A percentile compares a stretch with the other conserved stretches of the same genome.
phyloP scores from a whole-genome alignment of 352 stramenopile genomes.

The Globisporangium barbulae region DNA sequence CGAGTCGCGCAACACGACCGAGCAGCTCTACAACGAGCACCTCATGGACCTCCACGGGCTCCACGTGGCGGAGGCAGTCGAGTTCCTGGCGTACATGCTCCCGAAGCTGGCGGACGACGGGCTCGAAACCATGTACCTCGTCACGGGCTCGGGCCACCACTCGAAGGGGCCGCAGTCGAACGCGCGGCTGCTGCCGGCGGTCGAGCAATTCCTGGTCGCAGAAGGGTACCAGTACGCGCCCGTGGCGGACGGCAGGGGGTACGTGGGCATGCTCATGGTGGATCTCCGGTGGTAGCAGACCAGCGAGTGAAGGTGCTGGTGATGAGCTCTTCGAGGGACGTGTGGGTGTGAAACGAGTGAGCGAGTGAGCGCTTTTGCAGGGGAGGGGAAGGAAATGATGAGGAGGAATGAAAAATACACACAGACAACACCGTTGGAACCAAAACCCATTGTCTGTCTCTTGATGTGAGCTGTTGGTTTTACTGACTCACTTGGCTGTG shows the following conservation, averaged over 20 bases:
- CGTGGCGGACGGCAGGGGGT: conserved; percentile 69
- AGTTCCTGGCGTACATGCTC: conserved; percentile 73
- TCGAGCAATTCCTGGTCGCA: conserved; percentile 71
- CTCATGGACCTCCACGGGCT: conserved; percentile 84
- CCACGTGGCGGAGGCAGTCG: conserved; percentile 76
- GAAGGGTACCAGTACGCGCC: conserved; percentile 74
- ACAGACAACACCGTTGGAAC: neutral
- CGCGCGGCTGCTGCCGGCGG: conserved; percentile 63
- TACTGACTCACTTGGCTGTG: neutral
- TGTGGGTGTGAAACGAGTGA: conserved; percentile 13
- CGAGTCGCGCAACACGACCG: conserved; percentile 68
- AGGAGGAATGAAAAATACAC: conserved; percentile 8
- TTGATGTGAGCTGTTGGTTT: neutral
- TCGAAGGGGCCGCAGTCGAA: conserved; percentile 67
- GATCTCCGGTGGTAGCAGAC: conserved; percentile 74
- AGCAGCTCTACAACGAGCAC: conserved; percentile 70
- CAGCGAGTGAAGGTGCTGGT: neutral
- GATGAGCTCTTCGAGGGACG: neutral
- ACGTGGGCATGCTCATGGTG: conserved; percentile 83
- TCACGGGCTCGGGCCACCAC: conserved; percentile 83
- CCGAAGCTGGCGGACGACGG: conserved; percentile 67
- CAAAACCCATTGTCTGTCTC: neutral
- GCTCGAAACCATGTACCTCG: conserved; percentile 71
- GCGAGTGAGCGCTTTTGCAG: neutral
- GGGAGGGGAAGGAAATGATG: conserved; percentile 13